Conservation (phyloP, 2,329 filamentous ascomycete species). For the Coniochaeta sp. region DNA sequence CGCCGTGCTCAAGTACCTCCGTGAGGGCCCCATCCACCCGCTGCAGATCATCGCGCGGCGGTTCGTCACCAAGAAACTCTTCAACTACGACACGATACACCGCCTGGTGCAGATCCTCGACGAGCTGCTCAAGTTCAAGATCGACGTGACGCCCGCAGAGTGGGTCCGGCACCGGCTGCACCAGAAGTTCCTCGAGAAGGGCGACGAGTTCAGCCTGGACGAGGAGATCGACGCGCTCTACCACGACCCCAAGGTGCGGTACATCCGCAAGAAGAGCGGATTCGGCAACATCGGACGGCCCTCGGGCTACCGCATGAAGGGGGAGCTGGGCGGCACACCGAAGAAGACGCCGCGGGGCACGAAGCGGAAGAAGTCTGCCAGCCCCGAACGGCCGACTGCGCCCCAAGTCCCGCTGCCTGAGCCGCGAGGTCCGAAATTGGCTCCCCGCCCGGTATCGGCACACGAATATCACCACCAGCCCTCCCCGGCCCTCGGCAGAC, state of each 20-base stretch:
- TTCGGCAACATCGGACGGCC: constrained; percentile 52
- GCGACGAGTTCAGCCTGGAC: constrained; percentile 41
- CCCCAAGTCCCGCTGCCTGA: not conserved
- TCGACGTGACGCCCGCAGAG: constrained; percentile 44
- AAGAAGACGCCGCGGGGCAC: constrained; percentile 9
- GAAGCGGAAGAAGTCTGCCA: constrained; percentile 16
- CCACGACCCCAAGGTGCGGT: constrained; percentile 44
- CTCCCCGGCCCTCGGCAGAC: not conserved
- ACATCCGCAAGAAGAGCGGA: constrained; percentile 42
- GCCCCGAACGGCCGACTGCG: constrained; percentile 1
- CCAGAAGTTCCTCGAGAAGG: constrained; percentile 36
- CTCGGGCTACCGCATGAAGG: constrained; percentile 34
- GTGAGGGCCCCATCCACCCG: constrained; percentile 43
- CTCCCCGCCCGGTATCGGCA: not conserved
- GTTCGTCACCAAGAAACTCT: constrained; percentile 36
- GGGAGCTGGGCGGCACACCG: constrained; percentile 12
- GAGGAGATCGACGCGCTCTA: constrained; percentile 47
- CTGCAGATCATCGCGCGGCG: constrained; percentile 49
- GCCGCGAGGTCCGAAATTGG: not conserved
- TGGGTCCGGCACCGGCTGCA: constrained; percentile 52
- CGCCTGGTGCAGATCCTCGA: constrained; percentile 46
- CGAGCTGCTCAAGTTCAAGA: constrained; percentile 44
- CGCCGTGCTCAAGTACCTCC: constrained; percentile 43
- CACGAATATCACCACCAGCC: not conserved
- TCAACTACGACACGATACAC: constrained; percentile 50